Percentiles rank a stretch among this genome's conserved stretches.
These are phyloP conservation scores for Sclerotinia subarctica DNA, from an alignment of 2,329 filamentous ascomycete species.

Conservation along the genomic window DNA sequence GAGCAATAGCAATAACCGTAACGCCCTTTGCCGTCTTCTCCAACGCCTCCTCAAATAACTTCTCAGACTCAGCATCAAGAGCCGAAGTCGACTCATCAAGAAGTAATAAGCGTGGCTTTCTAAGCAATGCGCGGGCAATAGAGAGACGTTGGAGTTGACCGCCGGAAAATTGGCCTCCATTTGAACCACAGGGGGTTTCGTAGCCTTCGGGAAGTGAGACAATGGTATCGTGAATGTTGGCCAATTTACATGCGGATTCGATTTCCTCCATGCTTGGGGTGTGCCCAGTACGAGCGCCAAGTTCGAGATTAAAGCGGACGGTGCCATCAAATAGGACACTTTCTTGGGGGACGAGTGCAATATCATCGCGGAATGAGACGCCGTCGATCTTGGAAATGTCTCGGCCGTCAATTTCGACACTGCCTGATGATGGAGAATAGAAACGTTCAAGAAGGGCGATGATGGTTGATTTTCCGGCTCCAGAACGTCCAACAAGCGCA, in stretches of 20 bases:
- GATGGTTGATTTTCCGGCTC: constrained; percentile 65
- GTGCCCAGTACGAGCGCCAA: constrained; percentile 53
- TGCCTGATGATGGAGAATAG: constrained; percentile 50
- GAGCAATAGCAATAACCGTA: constrained; percentile 58
- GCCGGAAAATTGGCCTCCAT: constrained; percentile 69
- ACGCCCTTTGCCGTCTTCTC: constrained; percentile 53
- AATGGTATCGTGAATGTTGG: constrained; percentile 70
- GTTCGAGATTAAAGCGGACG: constrained; percentile 53
- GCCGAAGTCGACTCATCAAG: constrained; percentile 80
- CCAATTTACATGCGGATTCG: constrained; percentile 56
- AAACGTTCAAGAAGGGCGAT: constrained; percentile 54
- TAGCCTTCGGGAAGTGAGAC: constrained; percentile 61
- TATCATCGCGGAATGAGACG: constrained; percentile 48
- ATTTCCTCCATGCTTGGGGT: constrained; percentile 59
- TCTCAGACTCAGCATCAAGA: constrained; percentile 68
- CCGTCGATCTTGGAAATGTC: constrained; percentile 56
- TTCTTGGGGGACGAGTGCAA: constrained; percentile 57
- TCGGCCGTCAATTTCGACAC: constrained; percentile 52
- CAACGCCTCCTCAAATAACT: constrained; percentile 62
- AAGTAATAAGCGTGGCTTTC: constrained; percentile 68
- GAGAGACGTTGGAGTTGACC: constrained; percentile 75
- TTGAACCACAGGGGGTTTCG: constrained; percentile 62
- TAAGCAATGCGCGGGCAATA: constrained; percentile 72
- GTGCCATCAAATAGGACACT: constrained; percentile 55
- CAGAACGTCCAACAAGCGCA: constrained; percentile 63